These are phyloP conservation scores for Xylariaceae sp. DNA, from an alignment of 2,329 filamentous ascomycete species.

Conservation along the genomic window DNA sequence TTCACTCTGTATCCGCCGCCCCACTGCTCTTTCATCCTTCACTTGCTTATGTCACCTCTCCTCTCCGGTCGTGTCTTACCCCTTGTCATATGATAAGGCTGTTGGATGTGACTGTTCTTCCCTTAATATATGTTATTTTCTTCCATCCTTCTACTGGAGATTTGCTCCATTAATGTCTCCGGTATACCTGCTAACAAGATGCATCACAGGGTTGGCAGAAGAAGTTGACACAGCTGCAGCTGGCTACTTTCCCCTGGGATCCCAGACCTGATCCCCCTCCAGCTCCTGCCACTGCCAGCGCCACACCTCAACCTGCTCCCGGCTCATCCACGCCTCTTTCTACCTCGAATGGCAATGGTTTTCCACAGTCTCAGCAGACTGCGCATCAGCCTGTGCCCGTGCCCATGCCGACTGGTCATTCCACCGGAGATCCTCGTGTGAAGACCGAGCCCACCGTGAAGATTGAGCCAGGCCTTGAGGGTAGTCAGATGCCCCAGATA, in stretches of 20 bases:
- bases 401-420: constrained; percentile 24
- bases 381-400: constrained; percentile 25
- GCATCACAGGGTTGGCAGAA: constrained; percentile 80
- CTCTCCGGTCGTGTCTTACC: constrained; percentile 8
- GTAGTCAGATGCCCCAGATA: constrained; percentile 17
- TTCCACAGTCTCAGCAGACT: constrained; percentile 28
- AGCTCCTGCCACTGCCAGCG: constrained; percentile 36
- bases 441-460: constrained; percentile 46
- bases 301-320: constrained; percentile 23
- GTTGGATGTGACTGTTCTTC: neutral
- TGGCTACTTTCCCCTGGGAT: constrained; percentile 94
- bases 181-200: constrained; percentile 16
- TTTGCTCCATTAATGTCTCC: neutral
- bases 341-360: constrained; percentile 28
- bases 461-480: constrained; percentile 41
- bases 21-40: constrained; percentile 7
- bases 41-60: constrained; percentile 8
- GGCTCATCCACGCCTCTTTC: constrained; percentile 21
- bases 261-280: constrained; percentile 65
- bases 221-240: constrained; percentile 76
- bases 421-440: constrained; percentile 33
- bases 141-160: neutral
- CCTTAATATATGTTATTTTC: neutral
- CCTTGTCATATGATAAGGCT: neutral
- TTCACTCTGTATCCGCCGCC: constrained; percentile 17